phyloP scores from a whole-genome alignment of 192 early-diverging fungal genomes.

The Globomyces pollinis-pini region DNA sequence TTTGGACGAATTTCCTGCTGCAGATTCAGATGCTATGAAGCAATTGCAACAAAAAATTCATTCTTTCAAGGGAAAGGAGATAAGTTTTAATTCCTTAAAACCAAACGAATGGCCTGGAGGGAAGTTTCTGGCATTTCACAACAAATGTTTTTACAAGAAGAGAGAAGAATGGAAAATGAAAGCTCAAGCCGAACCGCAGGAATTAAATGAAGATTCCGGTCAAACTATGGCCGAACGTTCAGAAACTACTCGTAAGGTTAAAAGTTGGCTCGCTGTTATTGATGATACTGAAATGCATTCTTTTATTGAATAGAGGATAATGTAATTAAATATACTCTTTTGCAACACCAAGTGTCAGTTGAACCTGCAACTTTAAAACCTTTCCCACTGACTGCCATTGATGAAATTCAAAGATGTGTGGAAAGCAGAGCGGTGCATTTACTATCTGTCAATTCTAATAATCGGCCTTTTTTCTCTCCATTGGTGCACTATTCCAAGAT shows the following conservation, averaged over 20 bases:
- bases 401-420: slow-evolving; percentile 18
- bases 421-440: slow-evolving; percentile 7
- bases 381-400: slow-evolving; percentile 23
- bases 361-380: not conserved
- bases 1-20: not conserved
- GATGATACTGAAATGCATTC: too few relatives aligned
- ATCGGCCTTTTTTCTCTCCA: slow-evolving; percentile 22
- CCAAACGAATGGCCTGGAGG: not conserved
- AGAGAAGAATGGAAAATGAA: not conserved
- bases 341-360: not conserved
- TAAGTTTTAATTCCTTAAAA: not conserved
- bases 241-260: too few relatives aligned
- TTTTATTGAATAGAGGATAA: too few relatives aligned
- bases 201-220: not conserved
- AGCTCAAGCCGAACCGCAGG: not conserved
- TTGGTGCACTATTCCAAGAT: slow-evolving; percentile 20
- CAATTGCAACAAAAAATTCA: not conserved
- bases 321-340: too few relatives aligned
- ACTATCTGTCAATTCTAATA: slow-evolving; percentile 6
- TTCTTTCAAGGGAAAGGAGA: not conserved
- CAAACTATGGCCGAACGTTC: not conserved
- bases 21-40: not conserved
- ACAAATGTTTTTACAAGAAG: not conserved
- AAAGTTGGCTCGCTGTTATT: too few relatives aligned
- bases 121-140: not conserved